phyloP scores from a whole-genome alignment of 176 grass and related monocot genomes.

The Avena atlantica region DNA sequence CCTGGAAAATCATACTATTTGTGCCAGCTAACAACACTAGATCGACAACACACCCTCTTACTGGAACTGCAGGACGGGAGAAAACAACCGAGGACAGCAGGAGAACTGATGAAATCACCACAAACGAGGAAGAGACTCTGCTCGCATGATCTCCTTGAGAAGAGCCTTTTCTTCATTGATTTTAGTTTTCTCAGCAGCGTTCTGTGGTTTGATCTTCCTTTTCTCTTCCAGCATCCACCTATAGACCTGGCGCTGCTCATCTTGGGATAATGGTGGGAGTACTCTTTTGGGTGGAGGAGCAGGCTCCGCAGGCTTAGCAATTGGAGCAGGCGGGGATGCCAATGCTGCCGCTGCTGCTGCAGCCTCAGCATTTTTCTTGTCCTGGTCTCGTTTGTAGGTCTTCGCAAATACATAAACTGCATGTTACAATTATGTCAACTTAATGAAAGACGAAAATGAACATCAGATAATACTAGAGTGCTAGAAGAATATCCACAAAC shows the following conservation, averaged over 20 bases:
- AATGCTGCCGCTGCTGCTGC: conserved; percentile 29
- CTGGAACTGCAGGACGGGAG: neutral
- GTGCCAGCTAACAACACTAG: conserved; percentile 30
- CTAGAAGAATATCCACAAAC: neutral
- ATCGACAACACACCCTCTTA: conserved; percentile 37
- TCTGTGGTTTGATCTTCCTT: conserved; percentile 67
- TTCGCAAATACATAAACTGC: conserved; percentile 84
- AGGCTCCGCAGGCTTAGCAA: conserved; percentile 45
- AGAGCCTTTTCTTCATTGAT: conserved; percentile 88
- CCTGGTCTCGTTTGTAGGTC: conserved; percentile 62
- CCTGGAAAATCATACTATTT: conserved; percentile 17
- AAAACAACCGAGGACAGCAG: conserved; percentile 23
- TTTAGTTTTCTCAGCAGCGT: conserved; percentile 68
- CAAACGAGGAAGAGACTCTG: conserved; percentile 59
- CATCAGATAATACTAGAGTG: conserved; percentile 3
- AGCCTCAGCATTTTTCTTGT: conserved; percentile 54
- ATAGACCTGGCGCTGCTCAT: conserved; percentile 74
- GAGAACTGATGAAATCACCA: conserved; percentile 42
- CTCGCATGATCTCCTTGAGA: conserved; percentile 80
- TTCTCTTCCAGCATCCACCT: conserved; percentile 96
- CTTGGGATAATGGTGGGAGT: conserved; percentile 63
- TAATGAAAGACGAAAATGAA: neutral
- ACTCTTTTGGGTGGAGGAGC: conserved; percentile 47
- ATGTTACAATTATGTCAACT: conserved; percentile 40
- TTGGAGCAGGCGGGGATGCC: conserved; percentile 13